Evolutionary conservation across 1,284 basidiomycete genomes (phyloP), one percentile per base, ranked within the genome.

Genomic region (Tremellales sp.): DNA sequence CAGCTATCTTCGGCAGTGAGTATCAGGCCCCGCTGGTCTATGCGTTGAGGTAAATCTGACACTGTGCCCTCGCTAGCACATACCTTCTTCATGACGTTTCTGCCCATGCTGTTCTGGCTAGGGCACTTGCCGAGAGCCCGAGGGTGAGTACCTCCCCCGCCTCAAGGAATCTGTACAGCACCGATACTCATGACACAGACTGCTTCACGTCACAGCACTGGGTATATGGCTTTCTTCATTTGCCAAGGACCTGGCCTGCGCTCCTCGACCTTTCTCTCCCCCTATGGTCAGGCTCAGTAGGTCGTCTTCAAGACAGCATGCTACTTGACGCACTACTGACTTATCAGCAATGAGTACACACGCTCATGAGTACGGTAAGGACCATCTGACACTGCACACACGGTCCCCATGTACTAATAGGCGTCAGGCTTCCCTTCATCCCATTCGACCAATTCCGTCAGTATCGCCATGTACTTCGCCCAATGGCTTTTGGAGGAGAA

Each of bases 21-120:
- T 64, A 1, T 15, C n/a, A n/a, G n/a, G n/a, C n/a, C n/a, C n/a
- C n/a, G n/a, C n/a, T n/a, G n/a, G n/a, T n/a, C n/a, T n/a, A n/a
- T n/a, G n/a, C n/a, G n/a, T 33, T 23, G 8, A 21, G 3, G 11
- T 35, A 29, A 23, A 22, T 13, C 22, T 17, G 8, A 37, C 1
- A 6, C 8, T 27, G n/a, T 43, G 17, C 13, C n/a, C n/a, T 27
- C 27, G 26, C 3, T 36, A 72, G 72, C 91, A 0, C 93, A 97
- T 67, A 93, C 89, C 0, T 97, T 94, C 77, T 97, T 97, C 78
- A 88, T 94, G 82, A 83, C 85, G 23, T 82, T 88, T 58, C 76
- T 97, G 1, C 93, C 94, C 0, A 77, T 85, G 3, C 78, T 89
- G 50, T 94, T 86, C 68, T 97, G 92, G 80, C 89, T 94, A 61